Percentiles rank a stretch among this genome's conserved stretches.
Evolutionary conservation across 129 eudicot species (phyloP).

Genomic region (Kitagawia praeruptora): DNA sequence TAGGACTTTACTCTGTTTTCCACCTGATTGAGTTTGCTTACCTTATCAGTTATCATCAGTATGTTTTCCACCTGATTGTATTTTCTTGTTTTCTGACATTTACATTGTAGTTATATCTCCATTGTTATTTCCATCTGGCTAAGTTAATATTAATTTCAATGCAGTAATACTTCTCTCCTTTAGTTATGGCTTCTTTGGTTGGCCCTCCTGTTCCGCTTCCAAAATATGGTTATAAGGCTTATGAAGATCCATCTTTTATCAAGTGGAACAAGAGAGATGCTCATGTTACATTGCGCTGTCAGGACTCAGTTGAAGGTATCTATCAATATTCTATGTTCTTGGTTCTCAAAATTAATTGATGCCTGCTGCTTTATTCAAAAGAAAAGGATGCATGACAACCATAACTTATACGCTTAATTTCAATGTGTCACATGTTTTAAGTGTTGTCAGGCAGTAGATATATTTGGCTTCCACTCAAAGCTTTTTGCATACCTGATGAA

Average conservation of each 20-base stretch:
- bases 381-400: background rate
- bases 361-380: background rate
- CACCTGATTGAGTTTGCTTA: background rate
- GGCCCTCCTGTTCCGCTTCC: constrained; percentile 29
- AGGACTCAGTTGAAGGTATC: constrained; percentile 84
- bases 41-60: background rate
- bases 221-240: constrained; percentile 43
- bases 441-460: background rate
- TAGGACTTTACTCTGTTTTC: background rate
- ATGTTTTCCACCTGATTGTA: background rate
- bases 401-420: background rate
- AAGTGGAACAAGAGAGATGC: constrained; percentile 98
- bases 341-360: background rate
- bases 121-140: background rate
- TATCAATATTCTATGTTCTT: background rate
- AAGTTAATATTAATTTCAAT: background rate
- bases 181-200: constrained; percentile 31
- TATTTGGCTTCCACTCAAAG: background rate
- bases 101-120: background rate
- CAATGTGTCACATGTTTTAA: background rate
- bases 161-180: background rate
- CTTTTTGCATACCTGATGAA: background rate
- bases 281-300: constrained; percentile 86
- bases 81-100: background rate
- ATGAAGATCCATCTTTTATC: constrained; percentile 87